Conservation (phyloP, 768 basidiomycete genomes). For the Lactarius evosmus region DNA sequence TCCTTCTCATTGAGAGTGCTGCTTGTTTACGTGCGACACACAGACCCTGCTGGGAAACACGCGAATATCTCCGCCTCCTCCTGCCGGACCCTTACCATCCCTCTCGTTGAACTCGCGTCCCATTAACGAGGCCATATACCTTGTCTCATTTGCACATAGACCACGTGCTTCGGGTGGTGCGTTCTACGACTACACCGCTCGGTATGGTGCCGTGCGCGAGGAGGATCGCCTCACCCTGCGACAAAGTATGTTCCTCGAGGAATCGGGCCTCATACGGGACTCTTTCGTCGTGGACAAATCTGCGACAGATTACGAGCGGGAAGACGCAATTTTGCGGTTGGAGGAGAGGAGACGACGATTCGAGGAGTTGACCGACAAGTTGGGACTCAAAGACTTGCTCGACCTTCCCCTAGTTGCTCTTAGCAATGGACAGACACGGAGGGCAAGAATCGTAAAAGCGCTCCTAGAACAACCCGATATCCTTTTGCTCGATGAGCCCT, state of each 20-base stretch:
- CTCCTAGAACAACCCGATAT: conserved; percentile 68
- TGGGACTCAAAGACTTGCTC: conserved; percentile 63
- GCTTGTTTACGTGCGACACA: not conserved
- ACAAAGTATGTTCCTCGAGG: conserved; percentile 52
- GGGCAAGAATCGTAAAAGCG: conserved; percentile 79
- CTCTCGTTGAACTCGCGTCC: conserved; percentile 40
- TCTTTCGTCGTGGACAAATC: conserved; percentile 13
- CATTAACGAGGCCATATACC: conserved; percentile 47
- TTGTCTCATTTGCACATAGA: conserved; percentile 69
- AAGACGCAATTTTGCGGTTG: conserved; percentile 25
- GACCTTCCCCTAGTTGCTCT: conserved; percentile 81
- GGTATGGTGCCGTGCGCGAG: conserved; percentile 85
- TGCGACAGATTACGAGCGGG: conserved; percentile 16
- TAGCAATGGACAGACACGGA: conserved; percentile 88
- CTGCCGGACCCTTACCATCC: conserved; percentile 77
- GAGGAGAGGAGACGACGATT: conserved; percentile 39
- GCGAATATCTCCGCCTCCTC: conserved; percentile 61
- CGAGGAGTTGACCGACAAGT: conserved; percentile 47
- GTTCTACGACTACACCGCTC: conserved; percentile 91
- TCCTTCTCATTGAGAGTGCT: conserved; percentile 1
- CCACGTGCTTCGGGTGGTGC: conserved; percentile 55
- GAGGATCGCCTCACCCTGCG: conserved; percentile 77
- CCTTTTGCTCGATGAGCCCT: conserved; percentile 86
- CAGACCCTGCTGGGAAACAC: conserved; percentile 70
- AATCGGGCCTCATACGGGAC: conserved; percentile 24